phyloP scores from a whole-genome alignment of 2,329 filamentous ascomycete genomes.

The Bisporella sp. region DNA sequence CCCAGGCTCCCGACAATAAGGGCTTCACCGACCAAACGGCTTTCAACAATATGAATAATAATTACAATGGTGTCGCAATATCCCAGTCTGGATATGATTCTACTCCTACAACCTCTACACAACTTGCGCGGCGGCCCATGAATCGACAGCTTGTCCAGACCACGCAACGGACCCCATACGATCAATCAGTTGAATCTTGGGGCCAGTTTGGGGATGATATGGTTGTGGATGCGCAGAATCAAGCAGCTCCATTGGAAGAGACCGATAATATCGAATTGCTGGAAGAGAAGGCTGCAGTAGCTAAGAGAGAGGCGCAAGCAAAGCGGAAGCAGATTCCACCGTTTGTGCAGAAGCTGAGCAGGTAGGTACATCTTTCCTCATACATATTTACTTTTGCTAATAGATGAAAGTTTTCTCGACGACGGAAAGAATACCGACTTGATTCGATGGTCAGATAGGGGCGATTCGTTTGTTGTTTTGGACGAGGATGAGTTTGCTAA shows the following conservation, averaged over 20 bases:
- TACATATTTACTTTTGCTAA: constrained; percentile 19
- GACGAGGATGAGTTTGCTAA: constrained; percentile 88
- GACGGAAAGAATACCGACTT: constrained; percentile 88
- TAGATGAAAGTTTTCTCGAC: constrained; percentile 70
- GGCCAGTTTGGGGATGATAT: constrained; percentile 32
- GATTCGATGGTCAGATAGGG: constrained; percentile 95
- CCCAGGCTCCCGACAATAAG: constrained; percentile 28
- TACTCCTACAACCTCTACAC: constrained; percentile 20
- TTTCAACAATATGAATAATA: constrained; percentile 22
- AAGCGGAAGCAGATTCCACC: constrained; percentile 95
- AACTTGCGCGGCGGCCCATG: constrained; percentile 26
- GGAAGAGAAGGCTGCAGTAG: constrained; percentile 70
- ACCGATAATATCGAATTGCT: constrained; percentile 71
- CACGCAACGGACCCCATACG: constrained; percentile 18
- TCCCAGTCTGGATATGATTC: constrained; percentile 20
- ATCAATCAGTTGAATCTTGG: constrained; percentile 30
- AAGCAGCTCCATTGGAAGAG: constrained; percentile 39
- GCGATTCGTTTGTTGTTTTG: constrained; percentile 91
- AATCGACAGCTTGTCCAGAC: constrained; percentile 26
- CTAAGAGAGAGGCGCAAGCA: constrained; percentile 79
- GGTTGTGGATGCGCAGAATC: constrained; percentile 21
- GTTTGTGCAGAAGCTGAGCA: constrained; percentile 96
- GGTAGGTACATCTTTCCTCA: constrained; percentile 47
- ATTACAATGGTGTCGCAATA: constrained; percentile 11
- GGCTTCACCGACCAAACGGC: constrained; percentile 28